These are phyloP conservation scores for Medicago ruthenica DNA, from an alignment of 306 rosid species.

Conservation along the genomic window DNA sequence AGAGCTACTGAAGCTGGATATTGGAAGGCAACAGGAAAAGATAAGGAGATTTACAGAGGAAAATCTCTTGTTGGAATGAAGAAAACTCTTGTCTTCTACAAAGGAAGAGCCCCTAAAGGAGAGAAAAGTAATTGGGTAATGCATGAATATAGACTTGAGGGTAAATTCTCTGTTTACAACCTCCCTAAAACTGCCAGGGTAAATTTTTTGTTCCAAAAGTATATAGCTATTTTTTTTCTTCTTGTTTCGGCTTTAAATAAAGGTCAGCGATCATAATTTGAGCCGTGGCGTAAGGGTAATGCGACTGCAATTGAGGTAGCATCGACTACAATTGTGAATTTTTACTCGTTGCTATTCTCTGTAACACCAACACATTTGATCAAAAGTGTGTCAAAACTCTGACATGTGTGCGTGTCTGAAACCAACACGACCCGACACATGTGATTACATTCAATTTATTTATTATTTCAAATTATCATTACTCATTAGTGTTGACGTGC, in stretches of 20 bases:
- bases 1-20: constrained; percentile 93
- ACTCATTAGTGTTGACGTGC: background rate
- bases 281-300: too few relatives aligned
- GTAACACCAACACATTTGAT: background rate
- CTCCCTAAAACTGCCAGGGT: constrained; percentile 94
- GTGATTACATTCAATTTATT: background rate
- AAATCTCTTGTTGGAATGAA: constrained; percentile 89
- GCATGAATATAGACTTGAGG: constrained; percentile 92
- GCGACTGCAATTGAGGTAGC: background rate
- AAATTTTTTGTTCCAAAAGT: background rate
- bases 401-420: background rate
- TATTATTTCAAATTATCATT: background rate
- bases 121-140: constrained; percentile 88
- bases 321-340: background rate
- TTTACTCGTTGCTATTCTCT: background rate
- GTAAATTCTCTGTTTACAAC: constrained; percentile 65
- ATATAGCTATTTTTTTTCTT: background rate
- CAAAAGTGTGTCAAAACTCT: background rate
- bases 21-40: constrained; percentile 98
- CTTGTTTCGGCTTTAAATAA: background rate
- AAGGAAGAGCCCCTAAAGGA: constrained; percentile 95
- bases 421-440: background rate
- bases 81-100: constrained; percentile 91
- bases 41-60: constrained; percentile 81
- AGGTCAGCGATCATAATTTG: background rate